Evolutionary conservation across 2,329 filamentous ascomycete species (phyloP), one percentile per base, ranked within the genome.

Genomic region (Cladosporium velox): DNA sequence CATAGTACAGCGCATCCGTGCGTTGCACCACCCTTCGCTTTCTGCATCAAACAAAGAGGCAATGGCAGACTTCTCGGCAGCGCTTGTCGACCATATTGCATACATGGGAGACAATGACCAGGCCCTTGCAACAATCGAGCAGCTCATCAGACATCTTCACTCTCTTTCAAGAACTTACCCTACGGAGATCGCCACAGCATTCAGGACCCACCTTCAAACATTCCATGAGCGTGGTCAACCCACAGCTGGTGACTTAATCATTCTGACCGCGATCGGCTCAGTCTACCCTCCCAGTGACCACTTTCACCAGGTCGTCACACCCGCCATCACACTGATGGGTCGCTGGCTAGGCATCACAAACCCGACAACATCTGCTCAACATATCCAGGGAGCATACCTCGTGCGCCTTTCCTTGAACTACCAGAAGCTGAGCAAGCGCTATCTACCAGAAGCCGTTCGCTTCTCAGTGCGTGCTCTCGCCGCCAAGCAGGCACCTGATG

Each of bases 251-350:
- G 93, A 99, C 73, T 80, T 99, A 24, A 80, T 93, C 26, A 80
- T 96, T n/a, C 81, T 99, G 41, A 93, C 92, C 0, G 93, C 92
- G 0, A 87, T 97, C 67, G 88, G 90, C 49, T 88, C 88, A 2
- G 91, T 96, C 63, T 99, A 96, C 74, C 93, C 95, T 4, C 97
- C 95, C 0, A 97, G 93, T 0, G 95, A 99, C 78, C 93, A 98
- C 79, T 99, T 98, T 79, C 95, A 99, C 74, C 90, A 95, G 72
- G 92, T 98, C 41, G 90, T 92, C 49, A 99, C 95, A 1, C 95
- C 95, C 1, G 91, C 94, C 0, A 90, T 92, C 79, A 87, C 97
- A 5, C 86, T 89, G n/a, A 91, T 98, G 78, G 87, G 86, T 14
- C 88, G 92, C 64, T 97, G 91, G 78, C 84, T 99, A 30, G 92